phyloP scores from a whole-genome alignment of 2,329 filamentous ascomycete species.

The Dichotomopilus funicola region DNA sequence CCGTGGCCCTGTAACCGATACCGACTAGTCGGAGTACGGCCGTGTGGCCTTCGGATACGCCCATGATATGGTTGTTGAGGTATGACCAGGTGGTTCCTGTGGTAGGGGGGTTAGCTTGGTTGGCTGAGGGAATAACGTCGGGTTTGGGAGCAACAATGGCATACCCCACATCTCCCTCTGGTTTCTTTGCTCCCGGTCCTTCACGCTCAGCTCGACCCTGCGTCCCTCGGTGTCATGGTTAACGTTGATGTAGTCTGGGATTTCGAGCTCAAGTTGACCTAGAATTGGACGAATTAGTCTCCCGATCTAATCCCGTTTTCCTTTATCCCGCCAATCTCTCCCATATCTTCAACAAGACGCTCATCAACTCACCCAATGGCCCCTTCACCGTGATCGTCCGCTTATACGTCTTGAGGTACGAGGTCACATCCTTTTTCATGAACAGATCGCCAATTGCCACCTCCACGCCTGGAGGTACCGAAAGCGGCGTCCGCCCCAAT shows the following conservation, averaged over 20 bases:
- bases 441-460: constrained; percentile 61
- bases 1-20: constrained; percentile 86
- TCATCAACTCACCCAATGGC: constrained; percentile 58
- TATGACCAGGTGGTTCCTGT: constrained; percentile 84
- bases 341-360: neutral
- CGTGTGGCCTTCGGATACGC: constrained; percentile 93
- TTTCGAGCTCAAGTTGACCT: constrained; percentile 68
- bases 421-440: constrained; percentile 47
- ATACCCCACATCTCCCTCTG: constrained; percentile 96
- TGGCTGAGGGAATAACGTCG: no score
- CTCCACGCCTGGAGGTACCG: constrained; percentile 77
- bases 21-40: constrained; percentile 89
- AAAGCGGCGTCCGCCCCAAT: constrained; percentile 74
- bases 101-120: constrained; percentile 19
- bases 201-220: constrained; percentile 62
- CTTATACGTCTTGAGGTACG: constrained; percentile 55
- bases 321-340: neutral
- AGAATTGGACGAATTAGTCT: constrained; percentile 13
- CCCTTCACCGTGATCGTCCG: constrained; percentile 71
- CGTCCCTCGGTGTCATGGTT: constrained; percentile 56
- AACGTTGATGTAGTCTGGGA: constrained; percentile 74
- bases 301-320: no score
- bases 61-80: constrained; percentile 82
- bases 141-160: constrained; percentile 1
- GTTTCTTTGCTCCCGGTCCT: constrained; percentile 60